Base-by-base conservation (phyloP, 768 basidiomycete genomes). In the Suillus variegatus region DNA sequence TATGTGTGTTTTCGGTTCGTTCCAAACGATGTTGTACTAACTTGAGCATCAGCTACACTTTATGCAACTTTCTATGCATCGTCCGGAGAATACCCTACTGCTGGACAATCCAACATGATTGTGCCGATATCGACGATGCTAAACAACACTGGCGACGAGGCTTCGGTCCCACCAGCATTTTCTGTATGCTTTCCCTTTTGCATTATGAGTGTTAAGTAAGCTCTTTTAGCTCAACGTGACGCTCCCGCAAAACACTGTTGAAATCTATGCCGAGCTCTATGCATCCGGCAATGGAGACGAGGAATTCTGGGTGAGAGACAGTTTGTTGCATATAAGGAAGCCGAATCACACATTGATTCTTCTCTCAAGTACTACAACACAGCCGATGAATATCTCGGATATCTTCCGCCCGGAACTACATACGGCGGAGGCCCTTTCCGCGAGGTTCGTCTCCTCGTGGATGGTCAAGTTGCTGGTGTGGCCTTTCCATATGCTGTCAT, bases 11-110 rank as follows among this genome's bases (percentile, higher is more conserved):
- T 43, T 41, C 18, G 49, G 46, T 57, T 16, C 25, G 56, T 35
- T 56, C 4, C 47, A 65, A 51, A n/a, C 35, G 63, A n/a, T 36
- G 46, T 20, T 18, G 64, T 9, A 63, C 51, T 60, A 14, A 62
- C 60, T 40, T n/a, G 6, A 62, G 61, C 3, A 54, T 70, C 64
- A 92, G 90, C 92, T 38, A 83, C 81, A 1, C 80, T 94, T 16
- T 77, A 87, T 66, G 91, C 89, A 14, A 94, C 91, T 4, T 93
- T 88, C 76, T 91, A 86, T 71, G 81, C 84, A 13, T 86, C 91
- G 1, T 88, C 88, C 3, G 67, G 71, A 5, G 64, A 69, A n/a
- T 75, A 87, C 69, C 88, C 89, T 32, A 82, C 88, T 0, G 88
- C 87, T 12, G 79, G 81, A 60, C 82, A 84, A 65, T 84, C 91